Base-by-base conservation (phyloP, 1,139 yeast genomes). In the Blastobotrys petasosporus region DNA sequence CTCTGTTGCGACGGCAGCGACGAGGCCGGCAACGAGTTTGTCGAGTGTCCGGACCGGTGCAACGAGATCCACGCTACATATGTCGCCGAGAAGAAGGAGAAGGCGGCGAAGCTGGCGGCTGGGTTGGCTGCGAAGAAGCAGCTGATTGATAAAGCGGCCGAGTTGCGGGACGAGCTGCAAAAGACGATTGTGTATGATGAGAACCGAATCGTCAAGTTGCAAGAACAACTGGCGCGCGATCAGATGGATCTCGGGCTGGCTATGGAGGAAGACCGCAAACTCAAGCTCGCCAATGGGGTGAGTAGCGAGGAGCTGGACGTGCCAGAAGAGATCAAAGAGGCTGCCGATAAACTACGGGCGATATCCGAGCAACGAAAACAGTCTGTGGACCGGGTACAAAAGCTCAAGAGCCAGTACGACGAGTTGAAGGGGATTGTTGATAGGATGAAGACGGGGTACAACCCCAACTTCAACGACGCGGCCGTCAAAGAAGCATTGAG, bases 1-100 rank as follows among this genome's bases (percentile, higher is more conserved):
- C 50, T 73, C 13, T 92, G 99, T 65, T 94, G 99, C 64, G 98
- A 94, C 64, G 97, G 99, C 1, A 77, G 92, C 1, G 98, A 94
- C 63, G 99, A 94, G 64, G 57, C 57, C 10, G 74, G 71, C 1
- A 32, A 48, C 8, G 51, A 51, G 20, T 53, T 52, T n/a, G 41
- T 45, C 16, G 33, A 46, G 23, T 58, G 62, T 37, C 56, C 55
- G 3, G 44, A 54, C 55, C 71, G 68, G 49, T 90, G 97, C 63
- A 57, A 54, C 0, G 77, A 78, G 50, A 69, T 78, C 49, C 65
- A 67, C 29, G 59, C 58, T 1, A 61, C 64, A 25, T 66, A 67
- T 41, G 63, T 69, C 15, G 66, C 66, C 16, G 56, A 64, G 16
- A 52, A 61, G 12, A 52, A 59, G n/a, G 60, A 48, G 28, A 54